Base-by-base conservation (phyloP, 1,284 basidiomycete genomes). In the Tilletia caries region DNA sequence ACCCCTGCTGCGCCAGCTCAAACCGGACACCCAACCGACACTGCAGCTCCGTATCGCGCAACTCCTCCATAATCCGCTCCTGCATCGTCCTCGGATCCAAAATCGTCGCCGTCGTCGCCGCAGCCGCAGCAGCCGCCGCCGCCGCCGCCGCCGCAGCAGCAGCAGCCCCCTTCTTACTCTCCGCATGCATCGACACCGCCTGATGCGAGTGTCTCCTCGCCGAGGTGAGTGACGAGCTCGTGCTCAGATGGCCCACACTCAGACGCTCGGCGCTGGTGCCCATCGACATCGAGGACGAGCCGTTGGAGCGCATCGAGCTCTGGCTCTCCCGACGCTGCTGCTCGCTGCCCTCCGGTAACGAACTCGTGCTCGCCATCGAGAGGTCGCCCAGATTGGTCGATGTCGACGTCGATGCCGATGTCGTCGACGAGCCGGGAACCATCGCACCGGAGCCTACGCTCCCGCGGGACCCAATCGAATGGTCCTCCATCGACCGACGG, bases 1-100 rank as follows among this genome's bases (percentile, higher is more conserved):
- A 77, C 15, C 79, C 79, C 72, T 79, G 77, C 58, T 78, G 69
- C 13, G 77, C 76, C 71, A 79, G 75, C 15, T 75, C 76, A 65
- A 80, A 79, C 20, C 72, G 65, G 6, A 79, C 76, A 8, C 79
- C 79, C n/a, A 80, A 65, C 13, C 48, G n/a, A 0, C 70, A 67
- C 23, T 48, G 20, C 2, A 60, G 23, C 43, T 80, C 79, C 25
- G 71, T 65, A 27, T 74, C 67, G 20, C 69, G 41, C 25, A 80
- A 64, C 65, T 80, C 75, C 58, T 78, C 71, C 3, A 80, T 64
- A 43, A 80, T 78, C 33, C 76, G 72, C 25, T 76, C 68, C 37
- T 75, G 76, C 13, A 78, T 78, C 3, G 75, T 73, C 0, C 77
- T 41, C 1, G 68, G 67, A 44, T 79, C 78, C 29, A 76, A 27